Conservation (phyloP, 345 rosid species). For the Raphanus sativus region DNA sequence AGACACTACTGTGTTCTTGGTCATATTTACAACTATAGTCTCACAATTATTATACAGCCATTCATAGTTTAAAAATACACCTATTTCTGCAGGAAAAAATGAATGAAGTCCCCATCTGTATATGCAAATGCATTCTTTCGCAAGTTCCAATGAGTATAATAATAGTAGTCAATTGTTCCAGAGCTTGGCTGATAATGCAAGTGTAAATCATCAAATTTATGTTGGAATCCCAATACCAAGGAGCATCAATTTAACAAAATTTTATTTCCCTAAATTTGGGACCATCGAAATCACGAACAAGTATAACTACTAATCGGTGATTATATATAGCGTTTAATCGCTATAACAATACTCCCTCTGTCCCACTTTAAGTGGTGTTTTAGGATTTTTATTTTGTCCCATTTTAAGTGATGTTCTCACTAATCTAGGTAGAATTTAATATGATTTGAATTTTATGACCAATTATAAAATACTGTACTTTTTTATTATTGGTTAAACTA, state of each 20-base stretch:
- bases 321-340: not conserved
- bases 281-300: not conserved
- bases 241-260: not conserved
- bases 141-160: slow-evolving; percentile 30
- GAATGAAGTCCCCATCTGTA: slow-evolving; percentile 12
- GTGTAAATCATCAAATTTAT: slow-evolving; percentile 6
- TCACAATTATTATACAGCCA: slow-evolving; percentile 28
- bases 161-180: slow-evolving; percentile 12
- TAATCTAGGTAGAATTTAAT: too few species aligned
- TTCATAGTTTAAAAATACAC: not conserved
- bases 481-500: too few species aligned
- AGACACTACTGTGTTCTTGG: slow-evolving; percentile 36
- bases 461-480: too few species aligned
- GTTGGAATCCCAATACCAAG: slow-evolving; percentile 1
- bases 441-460: too few species aligned
- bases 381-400: too few species aligned
- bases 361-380: too few species aligned
- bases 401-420: too few species aligned
- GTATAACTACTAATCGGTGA: not conserved
- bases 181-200: slow-evolving; percentile 13
- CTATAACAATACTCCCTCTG: not conserved
- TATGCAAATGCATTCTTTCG: slow-evolving; percentile 16
- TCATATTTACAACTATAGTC: slow-evolving; percentile 30
- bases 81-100: slow-evolving; percentile 10
- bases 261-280: not conserved